Base-by-base conservation (phyloP, 2,329 filamentous ascomycete genomes). In the Penicillium freii region DNA sequence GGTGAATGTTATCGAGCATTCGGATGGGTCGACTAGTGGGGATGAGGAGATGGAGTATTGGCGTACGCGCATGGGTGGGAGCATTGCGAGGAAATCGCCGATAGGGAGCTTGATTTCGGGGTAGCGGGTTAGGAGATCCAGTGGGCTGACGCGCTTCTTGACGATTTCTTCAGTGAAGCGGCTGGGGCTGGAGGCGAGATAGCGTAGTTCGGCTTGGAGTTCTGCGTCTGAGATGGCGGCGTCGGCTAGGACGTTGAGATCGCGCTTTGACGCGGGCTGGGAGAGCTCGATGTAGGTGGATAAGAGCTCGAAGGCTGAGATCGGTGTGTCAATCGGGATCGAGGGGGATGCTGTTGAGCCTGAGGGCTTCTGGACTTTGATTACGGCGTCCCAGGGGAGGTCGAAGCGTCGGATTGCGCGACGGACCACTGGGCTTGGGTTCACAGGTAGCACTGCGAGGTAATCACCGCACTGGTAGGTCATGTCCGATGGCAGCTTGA, bases 21-120 rank as follows among this genome's bases (percentile, higher is more conserved):
- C 78, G 11, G 75, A 76, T 0, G 83, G 78, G 60, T 87, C 81
- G 60, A 77, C 78, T 0, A 90, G 78, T 0, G 89, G 87, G 0
- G 88, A 90, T 0, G 88, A 91, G 0, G 89, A 91, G 67, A 92
- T 91, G 33, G 86, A 90, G 77, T 92, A 92, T 71, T 90, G 87
- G n/a, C 89, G 83, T 39, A 90, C 81, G 29, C 89, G 85, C 86
- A 94, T 90, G 0, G 89, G 87, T 1, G 88, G 88, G 0, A 92
- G 81, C 80, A 91, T 87, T 34, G 81, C 80, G 8, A 94, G 79
- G 76, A 89, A 93, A 19, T 83, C 75, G 4, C 81, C 81, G 25
- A 94, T 81, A 0, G 88, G 81, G 0, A 93, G 73, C 3, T 82
- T 74, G 33, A 89, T 78, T 0, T 78, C 73, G 0, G 82, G 79